phyloP scores from a whole-genome alignment of 1,284 basidiomycete species.

The Cryptococcus floricola region DNA sequence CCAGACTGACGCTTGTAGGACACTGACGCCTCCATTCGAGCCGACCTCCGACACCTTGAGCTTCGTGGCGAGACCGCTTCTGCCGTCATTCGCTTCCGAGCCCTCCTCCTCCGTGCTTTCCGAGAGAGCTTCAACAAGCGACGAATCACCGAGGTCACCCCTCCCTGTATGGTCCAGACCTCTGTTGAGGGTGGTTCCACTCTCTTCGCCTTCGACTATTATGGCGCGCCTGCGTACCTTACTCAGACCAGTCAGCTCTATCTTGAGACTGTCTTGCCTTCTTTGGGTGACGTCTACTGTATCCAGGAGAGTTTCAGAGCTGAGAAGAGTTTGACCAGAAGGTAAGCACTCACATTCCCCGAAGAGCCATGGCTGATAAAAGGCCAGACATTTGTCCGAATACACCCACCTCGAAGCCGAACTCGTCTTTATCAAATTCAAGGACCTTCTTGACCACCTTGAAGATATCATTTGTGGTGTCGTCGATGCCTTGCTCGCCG shows the following conservation, averaged over 20 bases:
- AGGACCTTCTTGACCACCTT: slow-evolving; percentile 88
- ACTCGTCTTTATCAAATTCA: slow-evolving; percentile 89
- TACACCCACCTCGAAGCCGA: slow-evolving; percentile 97
- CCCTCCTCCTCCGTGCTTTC: slow-evolving; percentile 80
- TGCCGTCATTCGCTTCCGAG: slow-evolving; percentile 81
- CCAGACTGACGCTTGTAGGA: slow-evolving; percentile 36
- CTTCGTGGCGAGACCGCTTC: slow-evolving; percentile 94
- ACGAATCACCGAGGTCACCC: slow-evolving; percentile 85
- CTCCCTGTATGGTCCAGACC: slow-evolving; percentile 97
- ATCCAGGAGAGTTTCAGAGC: slow-evolving; percentile 98
- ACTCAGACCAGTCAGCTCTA: slow-evolving; percentile 98
- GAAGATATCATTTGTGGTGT: slow-evolving; percentile 90
- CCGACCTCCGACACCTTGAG: slow-evolving; percentile 91
- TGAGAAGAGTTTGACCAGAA: slow-evolving; percentile 67
- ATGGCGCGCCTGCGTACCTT: slow-evolving; percentile 88
- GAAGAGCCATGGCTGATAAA: slow-evolving; percentile 1
- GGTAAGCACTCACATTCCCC: slow-evolving; percentile 51
- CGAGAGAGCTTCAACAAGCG: slow-evolving; percentile 66
- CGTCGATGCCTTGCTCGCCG: slow-evolving; percentile 68
- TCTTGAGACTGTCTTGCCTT: slow-evolving; percentile 92
- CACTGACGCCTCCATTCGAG: slow-evolving; percentile 68
- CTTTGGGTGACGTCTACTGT: slow-evolving; percentile 95
- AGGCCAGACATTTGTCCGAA: slow-evolving; percentile 79
- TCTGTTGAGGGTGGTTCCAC: slow-evolving; percentile 96
- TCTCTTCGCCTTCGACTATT: slow-evolving; percentile 94